Evolutionary conservation across 225 moss, liverwort and hornwort genomes (phyloP).

Genomic region (Polytrichum formosum): DNA sequence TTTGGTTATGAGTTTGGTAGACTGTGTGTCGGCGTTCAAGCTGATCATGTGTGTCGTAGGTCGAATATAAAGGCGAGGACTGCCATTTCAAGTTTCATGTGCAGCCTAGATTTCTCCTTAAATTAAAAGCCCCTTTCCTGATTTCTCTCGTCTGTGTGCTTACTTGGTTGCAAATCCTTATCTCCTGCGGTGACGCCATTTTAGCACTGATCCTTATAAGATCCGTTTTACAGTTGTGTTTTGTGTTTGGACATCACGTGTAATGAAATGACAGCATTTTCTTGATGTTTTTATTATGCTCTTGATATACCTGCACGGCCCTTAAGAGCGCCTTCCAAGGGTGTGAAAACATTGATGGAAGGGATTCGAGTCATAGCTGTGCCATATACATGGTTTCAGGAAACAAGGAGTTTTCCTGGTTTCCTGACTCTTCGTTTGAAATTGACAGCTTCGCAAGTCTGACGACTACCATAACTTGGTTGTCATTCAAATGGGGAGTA

Average conservation of each 20-base stretch:
- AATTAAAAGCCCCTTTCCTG: slow-evolving; percentile 12
- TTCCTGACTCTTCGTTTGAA: slow-evolving; percentile 20
- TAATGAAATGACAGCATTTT: too few relatives aligned
- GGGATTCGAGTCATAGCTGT: slow-evolving; percentile 71
- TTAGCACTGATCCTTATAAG: too few relatives aligned
- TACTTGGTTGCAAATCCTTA: slow-evolving; percentile 9
- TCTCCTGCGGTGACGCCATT: slow-evolving; percentile 30
- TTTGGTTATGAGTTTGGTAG: not conserved
- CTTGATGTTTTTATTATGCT: too few relatives aligned
- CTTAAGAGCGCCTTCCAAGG: slow-evolving; percentile 69
- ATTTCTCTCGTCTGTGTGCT: slow-evolving; percentile 12
- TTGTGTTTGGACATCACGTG: too few relatives aligned
- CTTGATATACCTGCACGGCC: slow-evolving; percentile 22
- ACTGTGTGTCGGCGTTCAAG: not conserved
- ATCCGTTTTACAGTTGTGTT: not conserved
- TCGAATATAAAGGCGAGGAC: slow-evolving; percentile 95
- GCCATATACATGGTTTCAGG: slow-evolving; percentile 17
- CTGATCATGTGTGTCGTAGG: slow-evolving; percentile 25
- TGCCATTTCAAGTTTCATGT: slow-evolving; percentile 56
- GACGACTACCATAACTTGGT: slow-evolving; percentile 8
- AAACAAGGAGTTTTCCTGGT: slow-evolving; percentile 11
- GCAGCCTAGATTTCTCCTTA: slow-evolving; percentile 98
- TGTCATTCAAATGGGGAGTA: slow-evolving; percentile 12
- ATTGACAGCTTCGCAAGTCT: slow-evolving; percentile 12
- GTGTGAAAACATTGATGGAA: slow-evolving; percentile 45